Evolutionary conservation across 352 stramenopile genomes (phyloP).

Genomic region (Phytophthora litchii): DNA sequence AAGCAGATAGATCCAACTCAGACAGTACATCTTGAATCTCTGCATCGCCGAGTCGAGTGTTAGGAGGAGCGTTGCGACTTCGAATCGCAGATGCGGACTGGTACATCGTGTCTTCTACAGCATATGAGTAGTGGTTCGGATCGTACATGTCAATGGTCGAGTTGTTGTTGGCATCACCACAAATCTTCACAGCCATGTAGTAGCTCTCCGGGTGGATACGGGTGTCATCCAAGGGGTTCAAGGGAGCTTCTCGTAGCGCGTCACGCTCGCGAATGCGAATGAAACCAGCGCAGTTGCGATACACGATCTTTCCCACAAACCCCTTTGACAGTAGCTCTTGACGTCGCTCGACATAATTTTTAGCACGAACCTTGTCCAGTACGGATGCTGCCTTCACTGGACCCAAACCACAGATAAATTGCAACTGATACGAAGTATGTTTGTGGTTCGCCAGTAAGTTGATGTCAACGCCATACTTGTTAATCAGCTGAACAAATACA

Average conservation of each 20-base stretch:
- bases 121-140: slow-evolving; percentile 90
- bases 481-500: slow-evolving; percentile 84
- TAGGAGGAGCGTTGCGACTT: slow-evolving; percentile 59
- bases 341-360: slow-evolving; percentile 85
- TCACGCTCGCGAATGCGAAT: slow-evolving; percentile 89
- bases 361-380: slow-evolving; percentile 84
- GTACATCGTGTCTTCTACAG: slow-evolving; percentile 92
- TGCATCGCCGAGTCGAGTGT: slow-evolving; percentile 64
- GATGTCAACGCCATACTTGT: slow-evolving; percentile 90
- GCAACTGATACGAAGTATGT: slow-evolving; percentile 85
- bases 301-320: slow-evolving; percentile 86
- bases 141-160: slow-evolving; percentile 93
- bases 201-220: slow-evolving; percentile 91
- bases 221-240: slow-evolving; percentile 89
- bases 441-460: slow-evolving; percentile 91
- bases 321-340: slow-evolving; percentile 88
- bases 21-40: slow-evolving; percentile 90
- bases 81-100: slow-evolving; percentile 87
- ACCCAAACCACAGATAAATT: slow-evolving; percentile 88
- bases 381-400: slow-evolving; percentile 81
- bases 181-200: slow-evolving; percentile 93
- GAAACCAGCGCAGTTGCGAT: slow-evolving; percentile 88
- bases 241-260: slow-evolving; percentile 77
- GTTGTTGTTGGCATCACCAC: slow-evolving; percentile 91
- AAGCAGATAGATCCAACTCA: slow-evolving; percentile 87